These are phyloP conservation scores for Venturia aucupariae DNA, from an alignment of 2,329 filamentous ascomycete genomes.

Conservation along the genomic window DNA sequence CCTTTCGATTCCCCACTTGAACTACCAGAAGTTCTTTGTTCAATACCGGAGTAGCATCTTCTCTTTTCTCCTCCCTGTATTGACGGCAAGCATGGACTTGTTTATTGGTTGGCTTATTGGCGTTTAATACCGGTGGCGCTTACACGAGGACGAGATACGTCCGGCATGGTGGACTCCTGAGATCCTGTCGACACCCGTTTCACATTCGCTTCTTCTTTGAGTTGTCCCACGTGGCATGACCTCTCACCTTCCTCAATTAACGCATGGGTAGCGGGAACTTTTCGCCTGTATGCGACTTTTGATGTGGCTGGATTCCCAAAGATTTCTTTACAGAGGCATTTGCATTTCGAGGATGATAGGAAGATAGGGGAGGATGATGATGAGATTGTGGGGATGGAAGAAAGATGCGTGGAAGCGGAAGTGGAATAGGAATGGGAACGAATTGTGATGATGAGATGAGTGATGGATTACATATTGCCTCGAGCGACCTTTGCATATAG, in stretches of 20 bases:
- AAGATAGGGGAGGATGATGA: neutral
- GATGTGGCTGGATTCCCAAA: neutral
- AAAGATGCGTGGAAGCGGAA: neutral
- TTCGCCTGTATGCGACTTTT: neutral
- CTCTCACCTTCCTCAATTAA: neutral
- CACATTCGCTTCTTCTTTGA: constrained; percentile 3
- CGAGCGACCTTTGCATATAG: neutral
- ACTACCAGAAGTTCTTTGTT: constrained; percentile 4
- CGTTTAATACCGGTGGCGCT: constrained; percentile 3
- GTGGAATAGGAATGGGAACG: neutral
- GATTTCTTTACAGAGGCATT: neutral
- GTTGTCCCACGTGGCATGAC: neutral
- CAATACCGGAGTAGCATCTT: neutral
- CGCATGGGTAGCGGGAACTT: neutral
- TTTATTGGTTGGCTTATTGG: neutral
- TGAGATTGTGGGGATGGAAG: neutral
- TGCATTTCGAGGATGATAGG: neutral
- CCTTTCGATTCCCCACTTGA: constrained; percentile 1
- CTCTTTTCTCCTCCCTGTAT: neutral
- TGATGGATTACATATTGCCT: neutral
- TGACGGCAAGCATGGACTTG: neutral
- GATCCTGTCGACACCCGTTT: neutral
- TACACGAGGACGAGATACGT: neutral
- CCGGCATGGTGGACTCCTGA: neutral
- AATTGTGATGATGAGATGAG: constrained; percentile 7